Percentiles rank a stretch among this genome's conserved stretches.
Evolutionary conservation across 1,284 basidiomycete genomes (phyloP).

Genomic region (Ustilago curta): DNA sequence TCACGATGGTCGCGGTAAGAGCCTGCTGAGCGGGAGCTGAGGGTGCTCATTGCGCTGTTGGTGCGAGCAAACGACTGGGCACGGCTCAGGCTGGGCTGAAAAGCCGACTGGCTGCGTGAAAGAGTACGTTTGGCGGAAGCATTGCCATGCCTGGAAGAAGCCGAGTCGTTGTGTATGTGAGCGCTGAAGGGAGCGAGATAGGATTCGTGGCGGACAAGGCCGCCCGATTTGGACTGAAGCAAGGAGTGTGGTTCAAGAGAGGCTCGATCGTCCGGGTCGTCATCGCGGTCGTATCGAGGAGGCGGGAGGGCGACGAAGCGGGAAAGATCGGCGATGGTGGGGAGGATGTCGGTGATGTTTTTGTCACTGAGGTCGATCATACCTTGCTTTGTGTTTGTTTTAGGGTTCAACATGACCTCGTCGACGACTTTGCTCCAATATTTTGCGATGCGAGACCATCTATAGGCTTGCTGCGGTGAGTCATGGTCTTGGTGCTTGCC

Average conservation of each 20-base stretch:
- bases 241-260: conserved; percentile 16
- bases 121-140: conserved; percentile 14
- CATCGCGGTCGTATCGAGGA: conserved; percentile 37
- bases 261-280: not conserved
- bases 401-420: conserved; percentile 33
- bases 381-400: conserved; percentile 31
- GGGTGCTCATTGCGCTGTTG: conserved; percentile 28
- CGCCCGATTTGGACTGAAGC: conserved; percentile 38
- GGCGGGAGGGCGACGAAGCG: conserved; percentile 47
- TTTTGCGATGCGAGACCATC: conserved; percentile 39
- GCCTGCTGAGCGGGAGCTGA: conserved; percentile 37
- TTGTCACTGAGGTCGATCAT: conserved; percentile 40
- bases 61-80: conserved; percentile 38
- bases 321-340: conserved; percentile 46
- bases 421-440: conserved; percentile 50
- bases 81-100: conserved; percentile 29
- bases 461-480: conserved; percentile 21
- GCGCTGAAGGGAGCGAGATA: conserved; percentile 48
- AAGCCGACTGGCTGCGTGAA: conserved; percentile 44
- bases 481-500: conserved; percentile 3
- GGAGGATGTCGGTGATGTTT: conserved; percentile 43
- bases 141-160: conserved; percentile 1
- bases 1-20: conserved; percentile 45
- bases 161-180: conserved; percentile 31
- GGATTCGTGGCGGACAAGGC: conserved; percentile 48